Base-by-base conservation (phyloP, 2,329 filamentous ascomycete genomes). In the Trichoderma sp. region DNA sequence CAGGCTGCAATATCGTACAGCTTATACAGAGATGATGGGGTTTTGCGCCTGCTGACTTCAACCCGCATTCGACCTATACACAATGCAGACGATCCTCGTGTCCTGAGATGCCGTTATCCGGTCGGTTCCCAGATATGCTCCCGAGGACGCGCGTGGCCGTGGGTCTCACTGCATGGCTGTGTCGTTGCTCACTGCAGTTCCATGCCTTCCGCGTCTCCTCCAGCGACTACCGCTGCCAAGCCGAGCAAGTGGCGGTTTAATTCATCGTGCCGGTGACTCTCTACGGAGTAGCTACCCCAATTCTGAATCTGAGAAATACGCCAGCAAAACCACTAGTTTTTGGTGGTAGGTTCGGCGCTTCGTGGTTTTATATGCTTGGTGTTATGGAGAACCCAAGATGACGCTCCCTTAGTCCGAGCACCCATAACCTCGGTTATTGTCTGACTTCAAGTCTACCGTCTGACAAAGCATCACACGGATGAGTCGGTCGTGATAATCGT, bases 61-160 rank as follows among this genome's bases (percentile, higher is more conserved):
- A 5, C 23, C 20, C 28, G 50, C 47, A 39, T 28, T 26, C 30
- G 13, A 34, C 23, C 6, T 26, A 11, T 15, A 34, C 26, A 26
- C 20, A 39, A 26, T 23, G 23, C 32, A 43, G 20, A 43, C 34
- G 34, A 26, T 28, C 17, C 62, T 50, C 62, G 36, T 23, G 15
- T 50, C 62, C 26, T 50, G 39, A 68, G 55, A 59, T 59, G 65
- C 65, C 65, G 65, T 50, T 47, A 50, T 59, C 65, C 65, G 65
- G 53, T 59, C 65, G 65, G 65, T 13, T 47, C 12, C 55, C 65
- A 68, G 26, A 59, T 68, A 59, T 59, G 65, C n/a, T 47, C 26
- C 65, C 55, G 65, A 50, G 17, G 39, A 11, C 26, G 53, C 65
- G 28, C 26, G 65, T 59, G 26, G 55, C 17, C 53, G 65, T 34